Conservation (phyloP, 768 basidiomycete species). For the Leccinum incarnatum region DNA sequence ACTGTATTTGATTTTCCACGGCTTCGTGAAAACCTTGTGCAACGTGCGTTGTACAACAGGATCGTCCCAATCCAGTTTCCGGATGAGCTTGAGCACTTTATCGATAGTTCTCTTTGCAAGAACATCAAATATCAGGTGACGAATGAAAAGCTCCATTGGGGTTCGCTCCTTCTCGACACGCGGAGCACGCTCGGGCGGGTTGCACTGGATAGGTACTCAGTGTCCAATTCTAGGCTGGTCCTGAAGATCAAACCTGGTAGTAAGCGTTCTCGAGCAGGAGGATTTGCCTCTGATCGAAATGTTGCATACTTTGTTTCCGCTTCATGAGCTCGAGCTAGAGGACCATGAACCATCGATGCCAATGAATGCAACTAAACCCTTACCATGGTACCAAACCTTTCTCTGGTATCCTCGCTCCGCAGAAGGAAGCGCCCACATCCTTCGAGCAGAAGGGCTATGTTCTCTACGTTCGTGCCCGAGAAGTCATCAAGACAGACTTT, state of each 20-base stretch:
- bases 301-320: constrained; percentile 89
- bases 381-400: constrained; percentile 88
- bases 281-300: constrained; percentile 87
- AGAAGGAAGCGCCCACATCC: constrained; percentile 92
- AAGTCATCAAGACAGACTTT: constrained; percentile 98
- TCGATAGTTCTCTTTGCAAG: constrained; percentile 92
- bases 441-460: constrained; percentile 86
- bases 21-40: constrained; percentile 92
- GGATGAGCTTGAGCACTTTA: constrained; percentile 88
- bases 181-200: constrained; percentile 91
- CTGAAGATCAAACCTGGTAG: constrained; percentile 65
- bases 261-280: constrained; percentile 96
- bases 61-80: constrained; percentile 97
- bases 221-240: constrained; percentile 1
- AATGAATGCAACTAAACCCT: constrained; percentile 8
- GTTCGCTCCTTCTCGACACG: constrained; percentile 81
- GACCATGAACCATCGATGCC: constrained; percentile 10
- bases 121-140: constrained; percentile 92
- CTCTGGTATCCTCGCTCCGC: constrained; percentile 81
- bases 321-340: constrained; percentile 87
- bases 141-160: constrained; percentile 90
- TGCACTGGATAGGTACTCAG: constrained; percentile 60
- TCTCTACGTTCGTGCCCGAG: constrained; percentile 89
- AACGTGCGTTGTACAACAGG: constrained; percentile 55
- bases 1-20: constrained; percentile 95